Conservation (phyloP, 495 filamentous ascomycete genomes). For the Rusavskia elegans region DNA sequence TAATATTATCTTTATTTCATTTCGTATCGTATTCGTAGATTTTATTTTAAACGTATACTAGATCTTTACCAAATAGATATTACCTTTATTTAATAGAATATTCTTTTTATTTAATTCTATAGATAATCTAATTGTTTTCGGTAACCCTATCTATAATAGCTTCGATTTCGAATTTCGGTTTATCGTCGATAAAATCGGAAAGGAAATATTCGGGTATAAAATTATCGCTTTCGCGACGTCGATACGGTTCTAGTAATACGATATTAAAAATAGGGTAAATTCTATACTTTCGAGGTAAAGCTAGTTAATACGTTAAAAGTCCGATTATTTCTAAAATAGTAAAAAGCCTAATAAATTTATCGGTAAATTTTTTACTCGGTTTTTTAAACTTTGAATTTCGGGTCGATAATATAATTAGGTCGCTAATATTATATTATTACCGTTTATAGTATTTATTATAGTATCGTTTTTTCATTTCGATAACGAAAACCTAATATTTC, state of each 20-base stretch:
- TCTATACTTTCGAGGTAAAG: background rate
- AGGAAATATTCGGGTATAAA: background rate
- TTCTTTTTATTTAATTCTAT: too few species aligned
- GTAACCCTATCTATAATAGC: too few species aligned
- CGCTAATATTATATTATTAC: background rate
- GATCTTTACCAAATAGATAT: too few species aligned
- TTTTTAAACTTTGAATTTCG: background rate
- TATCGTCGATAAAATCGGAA: background rate
- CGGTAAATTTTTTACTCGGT: background rate
- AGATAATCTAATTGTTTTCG: too few species aligned
- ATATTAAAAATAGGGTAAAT: conserved; percentile 2
- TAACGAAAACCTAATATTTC: too few species aligned
- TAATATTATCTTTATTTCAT: too few species aligned
- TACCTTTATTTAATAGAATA: too few species aligned
- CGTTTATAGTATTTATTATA: background rate
- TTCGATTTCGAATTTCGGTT: background rate
- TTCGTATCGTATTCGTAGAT: too few species aligned
- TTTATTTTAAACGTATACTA: too few species aligned
- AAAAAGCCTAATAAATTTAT: background rate
- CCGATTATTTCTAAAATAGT: background rate
- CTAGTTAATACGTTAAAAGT: background rate
- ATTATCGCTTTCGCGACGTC: background rate
- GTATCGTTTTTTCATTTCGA: background rate
- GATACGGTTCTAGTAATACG: background rate
- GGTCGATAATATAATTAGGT: background rate